Percentiles rank a stretch among this genome's conserved stretches.
Conservation (phyloP, 495 filamentous ascomycete genomes). For the Xylaria palmicola region DNA sequence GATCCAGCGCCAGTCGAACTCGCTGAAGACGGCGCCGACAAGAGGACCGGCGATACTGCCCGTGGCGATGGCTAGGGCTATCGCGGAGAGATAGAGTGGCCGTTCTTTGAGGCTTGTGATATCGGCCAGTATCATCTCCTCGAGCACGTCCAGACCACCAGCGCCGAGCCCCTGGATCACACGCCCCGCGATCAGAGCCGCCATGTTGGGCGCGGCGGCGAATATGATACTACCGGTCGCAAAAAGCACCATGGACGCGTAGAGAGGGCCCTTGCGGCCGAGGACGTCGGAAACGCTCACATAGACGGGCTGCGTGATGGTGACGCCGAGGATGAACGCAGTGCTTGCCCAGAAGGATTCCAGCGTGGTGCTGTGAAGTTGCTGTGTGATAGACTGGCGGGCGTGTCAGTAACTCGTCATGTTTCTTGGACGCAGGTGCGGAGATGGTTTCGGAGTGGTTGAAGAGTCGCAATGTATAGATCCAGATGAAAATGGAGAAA, state of each 20-base stretch:
- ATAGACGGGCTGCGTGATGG: conserved; percentile 40
- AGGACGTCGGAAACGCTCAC: conserved; percentile 60
- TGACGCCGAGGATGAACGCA: conserved; percentile 49
- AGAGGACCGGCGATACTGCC: conserved; percentile 28
- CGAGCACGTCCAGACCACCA: conserved; percentile 70
- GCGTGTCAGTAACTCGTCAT: too few relatives aligned
- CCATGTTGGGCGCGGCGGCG: conserved; percentile 60
- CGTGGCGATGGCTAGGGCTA: conserved; percentile 29
- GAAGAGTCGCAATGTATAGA: too few relatives aligned
- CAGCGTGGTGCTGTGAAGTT: conserved; percentile 50
- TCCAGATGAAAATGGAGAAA: too few relatives aligned
- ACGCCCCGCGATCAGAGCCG: conserved; percentile 67
- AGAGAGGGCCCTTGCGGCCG: conserved; percentile 68
- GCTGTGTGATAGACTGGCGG: conserved; percentile 33
- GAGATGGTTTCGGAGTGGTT: too few relatives aligned
- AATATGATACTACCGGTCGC: conserved; percentile 61
- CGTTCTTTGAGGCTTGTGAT: conserved; percentile 29
- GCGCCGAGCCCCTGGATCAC: conserved; percentile 72
- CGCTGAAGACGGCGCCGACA: conserved; percentile 28
- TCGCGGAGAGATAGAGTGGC: conserved; percentile 28
- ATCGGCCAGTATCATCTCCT: conserved; percentile 72
- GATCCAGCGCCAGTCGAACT: conserved; percentile 34
- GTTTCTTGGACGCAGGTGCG: too few relatives aligned
- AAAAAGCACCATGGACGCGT: conserved; percentile 65
- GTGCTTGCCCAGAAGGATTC: conserved; percentile 58